Evolutionary conservation across 257 asterid species (phyloP), one percentile per base, ranked within the genome.

Genomic region (Capsicum pubescens): DNA sequence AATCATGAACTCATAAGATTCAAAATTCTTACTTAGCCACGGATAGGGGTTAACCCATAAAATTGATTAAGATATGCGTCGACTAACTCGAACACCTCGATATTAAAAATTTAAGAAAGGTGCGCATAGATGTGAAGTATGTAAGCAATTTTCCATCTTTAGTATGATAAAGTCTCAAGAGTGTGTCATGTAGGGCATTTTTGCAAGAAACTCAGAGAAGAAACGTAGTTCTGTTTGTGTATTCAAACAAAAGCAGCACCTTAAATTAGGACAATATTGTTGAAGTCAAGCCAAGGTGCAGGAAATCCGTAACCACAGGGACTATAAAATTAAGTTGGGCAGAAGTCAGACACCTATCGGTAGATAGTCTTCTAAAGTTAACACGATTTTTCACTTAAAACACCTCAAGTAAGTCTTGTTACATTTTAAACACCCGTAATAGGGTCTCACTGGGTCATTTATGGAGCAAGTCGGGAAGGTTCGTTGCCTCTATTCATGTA

Each of bases 131-230:
- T 21, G 46, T 21, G 63, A 52, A 21, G 42, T 52, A 77, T 77
- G 82, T 54, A 26, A 26, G 48, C 82, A 77, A 77, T 77, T 54
- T 52, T 14, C 81, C 63, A 76, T 52, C 48, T 76, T 76, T 76
- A 76, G 63, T 52, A 54, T 14, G 82, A 35, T 9, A 42, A 42
- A 2, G 14, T 8, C 8, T 26, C 54, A 14, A n/a, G 42, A 52
- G 26, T 54, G 48, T 77, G 32, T 77, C 64, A 77, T 77, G 26
- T 77, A 52, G 26, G 81, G 64, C 64, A 77, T 77, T 77, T 77
- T 77, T 77, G 64, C 82, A 54, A 54, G 42, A 77, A 77, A 52
- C 54, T 77, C 82, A 26, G 64, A 9, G 64, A 26, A 52, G 26
- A 15, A 77, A 52, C 50, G 50, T 54, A 26, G 48, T 54, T 26